phyloP scores from a whole-genome alignment of 306 rosid genomes.

The Corylus heterophylla region DNA sequence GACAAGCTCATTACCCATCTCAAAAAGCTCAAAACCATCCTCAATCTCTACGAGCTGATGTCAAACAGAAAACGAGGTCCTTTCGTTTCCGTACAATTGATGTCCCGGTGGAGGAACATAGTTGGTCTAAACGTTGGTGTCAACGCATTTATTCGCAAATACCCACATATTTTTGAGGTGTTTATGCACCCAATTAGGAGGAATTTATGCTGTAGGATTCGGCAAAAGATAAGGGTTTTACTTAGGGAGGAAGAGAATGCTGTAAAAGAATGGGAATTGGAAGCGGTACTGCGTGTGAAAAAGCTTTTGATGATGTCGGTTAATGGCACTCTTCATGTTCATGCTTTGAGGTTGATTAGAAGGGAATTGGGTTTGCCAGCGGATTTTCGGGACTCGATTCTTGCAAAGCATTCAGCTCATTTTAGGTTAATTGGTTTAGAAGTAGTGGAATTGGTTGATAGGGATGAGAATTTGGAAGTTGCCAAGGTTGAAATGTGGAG shows the following conservation, averaged over 20 bases:
- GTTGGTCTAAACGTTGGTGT: constrained; percentile 46
- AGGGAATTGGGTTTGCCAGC: constrained; percentile 72
- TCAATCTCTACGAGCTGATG: constrained; percentile 50
- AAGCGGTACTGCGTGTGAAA: constrained; percentile 57
- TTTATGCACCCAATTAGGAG: constrained; percentile 53
- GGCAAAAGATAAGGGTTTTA: constrained; percentile 40
- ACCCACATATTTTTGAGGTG: constrained; percentile 68
- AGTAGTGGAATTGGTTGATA: constrained; percentile 54
- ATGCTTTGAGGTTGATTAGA: constrained; percentile 67
- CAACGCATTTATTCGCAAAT: constrained; percentile 52
- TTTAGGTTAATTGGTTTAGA: constrained; percentile 60
- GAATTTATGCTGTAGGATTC: constrained; percentile 62
- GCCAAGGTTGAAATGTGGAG: constrained; percentile 68
- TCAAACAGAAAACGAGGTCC: constrained; percentile 56
- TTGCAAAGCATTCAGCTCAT: constrained; percentile 42
- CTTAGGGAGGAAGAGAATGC: constrained; percentile 43
- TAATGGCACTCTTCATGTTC: constrained; percentile 53
- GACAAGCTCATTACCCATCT: constrained; percentile 52
- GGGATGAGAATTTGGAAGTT: constrained; percentile 40
- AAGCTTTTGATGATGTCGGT: constrained; percentile 65
- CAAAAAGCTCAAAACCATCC: constrained; percentile 47
- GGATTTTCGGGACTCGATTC: constrained; percentile 72
- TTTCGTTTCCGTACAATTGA: constrained; percentile 61
- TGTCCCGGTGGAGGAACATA: constrained; percentile 68
- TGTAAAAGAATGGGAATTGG: constrained; percentile 43